Evolutionary conservation across 257 asterid species (phyloP), one percentile per base, ranked within the genome.

Genomic region (Ligustrum vulgare): DNA sequence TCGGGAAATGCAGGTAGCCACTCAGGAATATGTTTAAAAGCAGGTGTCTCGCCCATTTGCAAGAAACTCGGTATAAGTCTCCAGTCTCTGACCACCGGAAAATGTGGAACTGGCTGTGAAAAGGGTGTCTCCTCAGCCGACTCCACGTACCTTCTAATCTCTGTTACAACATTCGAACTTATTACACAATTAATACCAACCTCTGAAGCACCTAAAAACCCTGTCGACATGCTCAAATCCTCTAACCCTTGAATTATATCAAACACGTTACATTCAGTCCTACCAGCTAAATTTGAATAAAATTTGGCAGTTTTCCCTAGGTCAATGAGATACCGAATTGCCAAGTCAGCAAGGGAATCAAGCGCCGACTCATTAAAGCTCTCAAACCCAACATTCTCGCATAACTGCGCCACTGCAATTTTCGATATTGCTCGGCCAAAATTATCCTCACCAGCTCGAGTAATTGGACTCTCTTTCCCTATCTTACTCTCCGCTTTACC

Each of bases 1-100:
- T 95, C 99, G 8, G 99, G 99, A 84, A 95, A 89, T 33, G 99
- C 97, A 41, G 99, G 98, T 85, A 95, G 82, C 99, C 99, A 95
- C 25, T 84, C 76, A 2, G 99, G 98, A 28, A 95, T 74, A 72
- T 93, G 92, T 83, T 86, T 93, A 71, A 56, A 85, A 60, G 76
- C 71, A 1, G 96, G 96, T n/a, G 81, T 82, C 86, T 95, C 99
- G 13, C 87, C 97, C 88, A 93, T 90, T 79, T 89, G 86, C 63
- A 70, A 79, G 84, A 95, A 95, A 88, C 96, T 93, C 51, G 98
- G 99, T 76, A 89, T 89, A 81, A 74, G 75, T 73, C 71, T 87
- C 64, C 67, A 76, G 36, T 77, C 77, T 80, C 88, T 89, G 32
- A 75, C 80, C 64, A 92, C 91, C 2, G 99, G 98, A 79, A 86